Evolutionary conservation across 495 filamentous ascomycete species (phyloP), one percentile per base, ranked within the genome.

Genomic region (Neurospora africana): DNA sequence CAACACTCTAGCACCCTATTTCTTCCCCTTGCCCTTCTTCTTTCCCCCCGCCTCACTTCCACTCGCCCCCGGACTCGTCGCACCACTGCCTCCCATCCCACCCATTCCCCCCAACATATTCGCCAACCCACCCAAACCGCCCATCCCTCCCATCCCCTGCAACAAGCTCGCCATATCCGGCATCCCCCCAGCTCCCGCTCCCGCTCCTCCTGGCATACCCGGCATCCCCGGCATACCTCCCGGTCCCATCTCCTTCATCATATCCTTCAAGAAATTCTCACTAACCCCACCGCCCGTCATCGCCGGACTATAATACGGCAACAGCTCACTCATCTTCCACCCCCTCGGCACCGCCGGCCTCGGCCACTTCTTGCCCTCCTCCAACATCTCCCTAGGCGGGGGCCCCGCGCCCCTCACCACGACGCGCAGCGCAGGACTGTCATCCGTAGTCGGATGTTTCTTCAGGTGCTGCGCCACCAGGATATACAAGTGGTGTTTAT

Each of bases 221-320:
- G 76, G 41, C 76, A 77, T 41, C 15, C 72, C 61, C 67, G 69
- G 75, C 76, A 78, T 33, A 74, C 79, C 17, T 79, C 80, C 83
- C 84, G 84, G 73, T 84, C 82, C 61, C 93, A 98, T 96, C 84
- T 96, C 93, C 58, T 87, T 89, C 95, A 99, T 97, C 84, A 98
- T 97, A 73, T 99, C 94, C 85, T 95, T 94, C 75, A 99, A 89
- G 35, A 97, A 91, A 76, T 99, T 97, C 79, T 99, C 95, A 73
- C 91, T 96, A 9, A 99, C 93, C 30, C 95, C 95, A 30, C 96
- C 95, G 3, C 95, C 95, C 69, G 91, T 96, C 81, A 98, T 86
- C 15, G 93, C 95, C 0, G 95, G 89, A 30, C 89, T 92, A 75
- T 97, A 93, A 74, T 95, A 87, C 36, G 95, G 95, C 71, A 99